Base-by-base conservation (phyloP, 148 eudicot genomes). In the Drosera capensis region DNA sequence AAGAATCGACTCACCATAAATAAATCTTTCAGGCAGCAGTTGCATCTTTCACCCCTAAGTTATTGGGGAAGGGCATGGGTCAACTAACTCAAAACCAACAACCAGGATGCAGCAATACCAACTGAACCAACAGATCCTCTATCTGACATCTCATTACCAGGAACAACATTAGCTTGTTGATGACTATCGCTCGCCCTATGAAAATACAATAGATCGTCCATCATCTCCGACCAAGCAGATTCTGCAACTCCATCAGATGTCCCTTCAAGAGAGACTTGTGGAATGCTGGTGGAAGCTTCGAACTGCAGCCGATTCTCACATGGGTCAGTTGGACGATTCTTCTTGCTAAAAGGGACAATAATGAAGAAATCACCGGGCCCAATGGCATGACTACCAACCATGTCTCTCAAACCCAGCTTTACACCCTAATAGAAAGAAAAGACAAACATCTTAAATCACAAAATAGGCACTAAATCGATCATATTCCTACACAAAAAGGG, bases 341-440 rank as follows among this genome's bases (percentile, higher is more conserved):
- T 90, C 62, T 75, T 90, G 18, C 62, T 50, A 62, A 68, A 84
- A 8, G 97, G 97, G 56, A 84, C 64, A 41, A 84, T 62, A 49
- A 81, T 75, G 13, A 84, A 29, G 57, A 84, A 84, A 1, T 79
- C 94, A 16, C 72, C 74, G 4, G 60, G 22, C 3, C 43, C 46
- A 22, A 62, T 62, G 26, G 54, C 40, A 39, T 64, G 66, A 46
- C 70, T 61, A 43, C 72, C 73, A 53, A 84, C 53, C 49, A 26
- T 62, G 52, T 62, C 68, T 60, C 65, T 55, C 65, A 73, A 45
- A 31, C 63, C 63, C 61, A 84, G 50, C 49, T 76, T 76, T 47
- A 22, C 41, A 35, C 75, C 78, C 82, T 76, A 49, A 40, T 35
- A 4, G 8, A 50, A 45, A 44, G 22, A 25, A 19, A 35, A 45